Percentiles rank a stretch among this genome's conserved stretches.
phyloP scores from a whole-genome alignment of 179 eudicot genomes.

The Heliamphora pulchella region DNA sequence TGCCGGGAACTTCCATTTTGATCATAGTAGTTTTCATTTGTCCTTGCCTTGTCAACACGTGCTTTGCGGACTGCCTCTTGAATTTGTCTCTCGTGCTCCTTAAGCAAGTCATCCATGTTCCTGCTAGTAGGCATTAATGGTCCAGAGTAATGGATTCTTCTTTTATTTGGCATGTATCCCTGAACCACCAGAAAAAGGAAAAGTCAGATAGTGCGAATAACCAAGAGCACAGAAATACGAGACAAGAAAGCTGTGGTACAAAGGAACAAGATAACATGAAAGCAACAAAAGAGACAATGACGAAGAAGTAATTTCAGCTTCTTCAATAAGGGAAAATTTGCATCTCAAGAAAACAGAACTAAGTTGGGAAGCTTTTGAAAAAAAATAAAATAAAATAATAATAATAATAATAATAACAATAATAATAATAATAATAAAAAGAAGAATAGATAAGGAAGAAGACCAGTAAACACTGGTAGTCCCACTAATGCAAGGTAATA shows the following conservation, averaged over 20 bases:
- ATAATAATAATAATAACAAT: too few relatives aligned
- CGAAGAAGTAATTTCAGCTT: too few relatives aligned
- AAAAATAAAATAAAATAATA: too few relatives aligned
- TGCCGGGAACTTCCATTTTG: slow-evolving; percentile 11
- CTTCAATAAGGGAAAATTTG: too few relatives aligned
- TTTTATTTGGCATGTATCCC: slow-evolving; percentile 52
- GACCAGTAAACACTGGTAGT: too few relatives aligned
- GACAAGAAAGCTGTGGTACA: neutral
- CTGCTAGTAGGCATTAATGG: slow-evolving; percentile 85
- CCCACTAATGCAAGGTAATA: neutral
- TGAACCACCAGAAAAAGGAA: slow-evolving; percentile 17
- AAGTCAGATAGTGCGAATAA: neutral
- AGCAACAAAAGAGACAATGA: too few relatives aligned
- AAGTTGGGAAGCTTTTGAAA: too few relatives aligned
- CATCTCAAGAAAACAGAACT: too few relatives aligned
- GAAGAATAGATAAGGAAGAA: too few relatives aligned
- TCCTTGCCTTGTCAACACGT: slow-evolving; percentile 42
- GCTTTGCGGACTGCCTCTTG: slow-evolving; percentile 92
- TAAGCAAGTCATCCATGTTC: slow-evolving; percentile 89
- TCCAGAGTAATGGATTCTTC: slow-evolving; percentile 72
- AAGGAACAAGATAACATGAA: too few relatives aligned
- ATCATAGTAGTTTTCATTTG: slow-evolving; percentile 24
- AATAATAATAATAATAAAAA: too few relatives aligned
- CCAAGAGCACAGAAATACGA: neutral
- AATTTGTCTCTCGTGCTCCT: slow-evolving; percentile 86